phyloP scores from a whole-genome alignment of 495 filamentous ascomycete species.

The Penicillium paxilli region DNA sequence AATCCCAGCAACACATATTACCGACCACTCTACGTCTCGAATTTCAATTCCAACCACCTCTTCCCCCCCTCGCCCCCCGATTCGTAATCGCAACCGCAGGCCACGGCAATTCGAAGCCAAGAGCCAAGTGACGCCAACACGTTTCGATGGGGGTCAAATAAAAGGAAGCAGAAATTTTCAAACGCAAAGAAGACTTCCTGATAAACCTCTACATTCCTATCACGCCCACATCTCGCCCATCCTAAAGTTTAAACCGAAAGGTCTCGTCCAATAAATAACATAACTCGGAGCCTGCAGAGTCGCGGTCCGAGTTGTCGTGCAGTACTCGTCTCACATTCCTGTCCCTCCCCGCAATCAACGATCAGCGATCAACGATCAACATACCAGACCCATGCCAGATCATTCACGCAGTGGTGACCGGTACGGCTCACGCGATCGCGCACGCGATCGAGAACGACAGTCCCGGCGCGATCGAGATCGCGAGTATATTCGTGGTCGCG shows the following conservation, averaged over 20 bases:
- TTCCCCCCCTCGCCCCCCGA: not conserved
- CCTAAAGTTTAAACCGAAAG: not conserved
- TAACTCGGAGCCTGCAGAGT: not conserved
- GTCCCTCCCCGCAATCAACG: not conserved
- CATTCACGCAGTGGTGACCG: conserved; percentile 44
- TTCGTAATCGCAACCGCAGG: not conserved
- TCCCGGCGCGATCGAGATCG: conserved; percentile 19
- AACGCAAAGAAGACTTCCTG: no score
- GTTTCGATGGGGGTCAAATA: not conserved
- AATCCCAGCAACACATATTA: not conserved
- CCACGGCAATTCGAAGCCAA: not conserved
- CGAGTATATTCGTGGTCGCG: conserved; percentile 30
- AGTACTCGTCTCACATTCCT: no score
- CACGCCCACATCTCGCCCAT: not conserved
- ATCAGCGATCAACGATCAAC: not conserved
- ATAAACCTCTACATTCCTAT: no score
- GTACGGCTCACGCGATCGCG: conserved; percentile 42
- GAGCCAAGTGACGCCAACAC: not conserved
- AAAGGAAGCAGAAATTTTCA: no score
- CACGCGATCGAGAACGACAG: conserved; percentile 22
- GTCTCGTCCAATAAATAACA: no score
- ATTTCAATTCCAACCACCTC: not conserved
- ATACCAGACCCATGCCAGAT: conserved; percentile 49
- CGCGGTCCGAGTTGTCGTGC: not conserved
- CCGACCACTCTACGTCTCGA: not conserved